A percentile compares a stretch with the other conserved stretches of the same genome.
Conservation (phyloP, 345 rosid genomes). For the Eucalyptus microcorys region DNA sequence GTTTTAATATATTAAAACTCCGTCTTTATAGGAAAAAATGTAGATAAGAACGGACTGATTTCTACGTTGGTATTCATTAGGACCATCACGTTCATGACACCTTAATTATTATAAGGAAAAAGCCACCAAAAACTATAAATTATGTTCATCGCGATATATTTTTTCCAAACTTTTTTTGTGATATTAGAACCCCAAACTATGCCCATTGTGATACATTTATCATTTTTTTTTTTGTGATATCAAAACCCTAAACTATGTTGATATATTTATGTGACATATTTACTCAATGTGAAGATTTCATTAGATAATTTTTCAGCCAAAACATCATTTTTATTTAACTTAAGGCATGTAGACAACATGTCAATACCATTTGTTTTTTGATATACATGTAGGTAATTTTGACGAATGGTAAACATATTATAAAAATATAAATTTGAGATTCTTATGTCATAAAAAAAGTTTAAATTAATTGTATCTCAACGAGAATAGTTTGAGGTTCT, state of each 20-base stretch:
- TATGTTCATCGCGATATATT: fast-evolving
- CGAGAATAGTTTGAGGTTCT: fast-evolving
- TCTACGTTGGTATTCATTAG: background rate
- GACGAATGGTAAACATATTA: fast-evolving
- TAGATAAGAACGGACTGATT: fast-evolving
- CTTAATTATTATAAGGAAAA: background rate
- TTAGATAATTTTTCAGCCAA: background rate
- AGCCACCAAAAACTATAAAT: too few relatives aligned
- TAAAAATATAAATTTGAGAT: fast-evolving
- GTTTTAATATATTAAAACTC: background rate
- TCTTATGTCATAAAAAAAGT: too few relatives aligned
- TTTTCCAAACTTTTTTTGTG: fast-evolving
- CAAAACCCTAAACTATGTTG: too few relatives aligned
- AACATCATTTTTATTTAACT: too few relatives aligned
- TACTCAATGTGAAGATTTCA: too few relatives aligned
- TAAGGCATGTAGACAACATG: fast-evolving
- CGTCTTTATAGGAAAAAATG: background rate
- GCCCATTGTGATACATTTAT: fast-evolving
- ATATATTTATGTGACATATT: too few relatives aligned
- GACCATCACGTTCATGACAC: background rate
- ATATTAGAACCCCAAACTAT: fast-evolving
- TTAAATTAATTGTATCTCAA: background rate
- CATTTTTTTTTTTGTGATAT: too few relatives aligned
- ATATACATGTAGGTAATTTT: fast-evolving
- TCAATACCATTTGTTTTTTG: fast-evolving